Evolutionary conservation across 306 rosid species (phyloP), one percentile per base, ranked within the genome.

Genomic region (Neltuma alba): DNA sequence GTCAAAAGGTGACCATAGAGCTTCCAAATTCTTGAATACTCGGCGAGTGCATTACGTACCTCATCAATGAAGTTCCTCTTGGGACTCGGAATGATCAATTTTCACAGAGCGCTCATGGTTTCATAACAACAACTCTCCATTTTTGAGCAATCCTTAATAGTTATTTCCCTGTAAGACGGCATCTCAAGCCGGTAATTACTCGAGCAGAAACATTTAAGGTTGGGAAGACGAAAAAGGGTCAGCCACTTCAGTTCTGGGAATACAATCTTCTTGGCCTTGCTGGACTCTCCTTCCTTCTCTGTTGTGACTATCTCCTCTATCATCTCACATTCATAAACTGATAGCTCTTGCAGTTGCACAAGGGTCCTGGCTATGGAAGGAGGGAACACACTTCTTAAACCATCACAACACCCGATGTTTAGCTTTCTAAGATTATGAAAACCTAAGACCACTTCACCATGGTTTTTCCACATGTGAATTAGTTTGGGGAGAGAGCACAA

Each of bases 401-500:
- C 3, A 31, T 52, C 58, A 23, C 82, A 78, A 21, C 34, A 13
- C 10, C 42, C 44, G 40, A 78, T 67, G 5, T 69, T 68, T 41
- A 78, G 58, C 58, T 38, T 40, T 40, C 12, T 68, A 11, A 78
- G 76, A 40, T 68, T 78, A 23, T 12, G 34, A 54, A 78, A 78
- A 28, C 55, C 21, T 36, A 77, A 23, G 21, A 66, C 16, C 48
- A 48, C 23, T 65, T 23, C 70, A 38, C 33, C 76, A 54, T 65
- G 70, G 12, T 74, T 65, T 80, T 66, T 74, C 76, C 84, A 80
- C 36, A 77, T 41, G 63, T 66, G 63, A 63, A 74, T 54, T 57
- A 80, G 50, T 66, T 74, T 66, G 48, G 84, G 79, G 21, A 80
- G 75, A 41, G 74, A 48, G 61, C n/a, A 40, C 69, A 80, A 28